These are phyloP conservation scores for Saccharum spontaneum DNA, from an alignment of 176 grass and related monocot genomes.

Conservation along the genomic window DNA sequence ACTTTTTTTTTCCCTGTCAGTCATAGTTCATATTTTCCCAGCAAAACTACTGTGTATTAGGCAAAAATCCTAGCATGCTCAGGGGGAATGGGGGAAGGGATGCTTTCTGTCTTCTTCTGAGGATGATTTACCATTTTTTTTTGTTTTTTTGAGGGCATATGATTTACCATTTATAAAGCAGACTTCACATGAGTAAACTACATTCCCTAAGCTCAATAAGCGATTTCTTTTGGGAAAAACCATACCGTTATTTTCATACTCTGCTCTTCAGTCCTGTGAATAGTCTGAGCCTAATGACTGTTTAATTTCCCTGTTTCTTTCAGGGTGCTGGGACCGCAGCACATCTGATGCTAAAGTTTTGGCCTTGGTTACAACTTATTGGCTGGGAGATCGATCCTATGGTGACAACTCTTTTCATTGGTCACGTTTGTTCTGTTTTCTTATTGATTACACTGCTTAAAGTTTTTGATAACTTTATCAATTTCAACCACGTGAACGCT, in stretches of 20 bases:
- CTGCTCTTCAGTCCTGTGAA: not conserved
- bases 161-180: not conserved
- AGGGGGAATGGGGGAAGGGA: not conserved
- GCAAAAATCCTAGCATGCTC: not conserved
- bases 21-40: not conserved
- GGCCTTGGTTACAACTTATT: conserved; percentile 70
- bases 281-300: not conserved
- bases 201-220: not conserved
- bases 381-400: conserved; percentile 96
- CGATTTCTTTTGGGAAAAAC: not conserved
- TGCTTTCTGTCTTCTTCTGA: not conserved
- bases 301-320: conserved; percentile 28
- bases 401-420: conserved; percentile 34
- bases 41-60: not conserved
- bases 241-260: not conserved
- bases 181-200: not conserved
- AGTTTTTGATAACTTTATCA: not conserved
- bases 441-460: not conserved
- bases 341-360: conserved; percentile 75
- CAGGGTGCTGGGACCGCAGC: conserved; percentile 83
- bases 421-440: not conserved
- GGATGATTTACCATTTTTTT: not conserved
- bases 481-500: not conserved
- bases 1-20: not conserved
- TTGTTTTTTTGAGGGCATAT: not conserved